Evolutionary conservation across 306 rosid species (phyloP), one percentile per base, ranked within the genome.

Genomic region (Pueraria montana): DNA sequence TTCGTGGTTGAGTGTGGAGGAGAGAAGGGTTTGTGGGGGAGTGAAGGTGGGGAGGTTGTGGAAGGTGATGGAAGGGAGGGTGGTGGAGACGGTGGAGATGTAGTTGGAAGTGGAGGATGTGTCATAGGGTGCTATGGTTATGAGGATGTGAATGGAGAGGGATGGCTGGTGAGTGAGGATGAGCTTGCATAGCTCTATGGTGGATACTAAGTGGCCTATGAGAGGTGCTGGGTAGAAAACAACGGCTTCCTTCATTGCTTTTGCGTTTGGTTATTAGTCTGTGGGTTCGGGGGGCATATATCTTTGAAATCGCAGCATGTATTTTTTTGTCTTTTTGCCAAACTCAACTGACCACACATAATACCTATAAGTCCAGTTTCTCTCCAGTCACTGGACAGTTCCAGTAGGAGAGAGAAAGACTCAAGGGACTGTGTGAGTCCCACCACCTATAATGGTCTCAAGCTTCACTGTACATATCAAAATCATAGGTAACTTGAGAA

Each of bases 141-240:
- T 30, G 70, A 86, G 89, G 64, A 88, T 42, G 80, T 86, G 89
- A 30, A 88, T 62, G 30, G 80, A 5, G 24, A 75, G 68, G 11
- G 86, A 85, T 55, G 87, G 88, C 1, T 68, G 62, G 65, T 43
- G 65, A 20, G 80, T 23, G 16, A 86, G 75, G 17, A 88, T 80
- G 80, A 86, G 49, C 32, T 74, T 86, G 69, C 87, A 89, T 10
- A 86, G 77, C 74, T 88, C 89, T 4, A 83, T 79, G 80, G 79
- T 83, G 59, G 91, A 55, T 9, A 88, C 62, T 27, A 88, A 27
- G 53, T 86, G 91, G n/a, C 89, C 86, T 9, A 81, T 77, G 0
- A 77, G 50, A 11, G 91, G 86, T 8, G 84, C 20, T 24, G 91
- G 87, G 82, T 86, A 88, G 6, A 88, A 65, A 80, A 88, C 86